phyloP scores from a whole-genome alignment of 2,329 filamentous ascomycete genomes.

The Pseudopithomyces chartarum region DNA sequence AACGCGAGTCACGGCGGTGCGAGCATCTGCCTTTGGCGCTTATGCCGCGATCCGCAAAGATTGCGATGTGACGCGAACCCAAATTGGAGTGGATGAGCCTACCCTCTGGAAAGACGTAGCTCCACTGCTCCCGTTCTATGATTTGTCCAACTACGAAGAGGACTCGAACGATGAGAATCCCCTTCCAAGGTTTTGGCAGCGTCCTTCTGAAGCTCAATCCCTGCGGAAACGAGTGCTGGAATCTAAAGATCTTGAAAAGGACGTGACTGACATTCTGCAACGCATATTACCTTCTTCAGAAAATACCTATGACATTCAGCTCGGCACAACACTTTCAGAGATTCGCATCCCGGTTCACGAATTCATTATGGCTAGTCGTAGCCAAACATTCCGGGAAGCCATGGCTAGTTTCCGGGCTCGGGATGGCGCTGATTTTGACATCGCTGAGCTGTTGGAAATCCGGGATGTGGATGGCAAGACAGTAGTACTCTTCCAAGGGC shows the following conservation, averaged over 20 bases:
- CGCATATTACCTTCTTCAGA: slow-evolving; percentile 43
- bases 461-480: slow-evolving; percentile 57
- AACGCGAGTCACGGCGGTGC: slow-evolving; percentile 80
- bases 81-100: slow-evolving; percentile 69
- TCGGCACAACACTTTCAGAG: slow-evolving; percentile 66
- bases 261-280: slow-evolving; percentile 57
- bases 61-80: slow-evolving; percentile 76
- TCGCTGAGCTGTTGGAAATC: slow-evolving; percentile 66
- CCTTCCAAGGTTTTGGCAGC: slow-evolving; percentile 56
- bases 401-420: slow-evolving; percentile 64
- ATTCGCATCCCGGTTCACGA: slow-evolving; percentile 79
- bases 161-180: slow-evolving; percentile 52
- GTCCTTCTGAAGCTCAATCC: slow-evolving; percentile 53
- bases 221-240: slow-evolving; percentile 64
- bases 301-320: slow-evolving; percentile 49
- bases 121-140: slow-evolving; percentile 69
- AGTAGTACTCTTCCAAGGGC: slow-evolving; percentile 67
- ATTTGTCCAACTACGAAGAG: slow-evolving; percentile 56
- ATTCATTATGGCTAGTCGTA: slow-evolving; percentile 79
- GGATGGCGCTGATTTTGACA: slow-evolving; percentile 57
- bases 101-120: slow-evolving; percentile 76
- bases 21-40: slow-evolving; percentile 86
- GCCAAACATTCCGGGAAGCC: slow-evolving; percentile 64
- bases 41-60: slow-evolving; percentile 88
- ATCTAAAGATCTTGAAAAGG: slow-evolving; percentile 69